These are phyloP conservation scores for Fusarium chaquense DNA, from an alignment of 2,329 filamentous ascomycete genomes.

Conservation along the genomic window DNA sequence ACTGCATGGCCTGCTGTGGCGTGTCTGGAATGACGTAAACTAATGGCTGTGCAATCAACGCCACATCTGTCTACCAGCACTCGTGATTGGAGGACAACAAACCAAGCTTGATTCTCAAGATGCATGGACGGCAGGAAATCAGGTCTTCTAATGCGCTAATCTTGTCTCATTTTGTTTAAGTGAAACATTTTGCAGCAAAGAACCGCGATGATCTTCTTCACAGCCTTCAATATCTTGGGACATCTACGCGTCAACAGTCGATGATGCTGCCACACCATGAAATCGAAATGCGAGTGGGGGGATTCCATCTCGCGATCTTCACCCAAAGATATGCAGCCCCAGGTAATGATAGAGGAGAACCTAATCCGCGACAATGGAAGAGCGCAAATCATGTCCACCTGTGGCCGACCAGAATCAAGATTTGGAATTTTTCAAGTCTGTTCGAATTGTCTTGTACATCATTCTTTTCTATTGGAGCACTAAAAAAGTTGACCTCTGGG, in stretches of 20 bases:
- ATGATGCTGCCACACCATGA: background rate
- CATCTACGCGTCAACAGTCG: constrained; percentile 26
- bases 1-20: background rate
- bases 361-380: background rate
- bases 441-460: background rate
- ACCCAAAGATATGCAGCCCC: background rate
- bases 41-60: constrained; percentile 38
- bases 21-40: constrained; percentile 39
- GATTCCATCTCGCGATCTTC: too few species aligned
- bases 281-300: background rate
- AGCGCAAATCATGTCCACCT: background rate
- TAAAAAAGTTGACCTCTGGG: background rate
- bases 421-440: background rate
- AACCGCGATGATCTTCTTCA: background rate
- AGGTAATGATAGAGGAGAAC: background rate
- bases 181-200: constrained; percentile 16
- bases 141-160: constrained; percentile 14
- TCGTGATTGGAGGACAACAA: constrained; percentile 6
- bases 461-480: background rate
- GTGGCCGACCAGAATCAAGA: background rate
- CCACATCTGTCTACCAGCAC: constrained; percentile 10
- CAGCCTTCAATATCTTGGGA: background rate
- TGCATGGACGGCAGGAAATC: constrained; percentile 12
- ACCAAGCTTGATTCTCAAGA: background rate
- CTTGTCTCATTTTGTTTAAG: constrained; percentile 15